These are phyloP conservation scores for Tetradesmus obliquus DNA, from an alignment of 139 green algal genomes.

Conservation along the genomic window DNA sequence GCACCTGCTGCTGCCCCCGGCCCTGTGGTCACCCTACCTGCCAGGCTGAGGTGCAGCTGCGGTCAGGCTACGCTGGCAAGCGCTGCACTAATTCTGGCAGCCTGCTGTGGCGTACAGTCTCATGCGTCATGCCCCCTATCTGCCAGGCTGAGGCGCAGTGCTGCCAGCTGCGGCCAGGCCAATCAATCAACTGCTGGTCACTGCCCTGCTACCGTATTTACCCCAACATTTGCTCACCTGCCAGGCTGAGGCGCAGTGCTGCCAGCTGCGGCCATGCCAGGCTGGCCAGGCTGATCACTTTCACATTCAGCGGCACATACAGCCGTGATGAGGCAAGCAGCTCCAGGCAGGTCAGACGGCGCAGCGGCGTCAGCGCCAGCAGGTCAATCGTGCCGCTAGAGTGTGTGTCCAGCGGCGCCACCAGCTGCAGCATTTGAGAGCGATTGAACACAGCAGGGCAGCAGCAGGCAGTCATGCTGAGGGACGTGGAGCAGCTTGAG, in stretches of 20 bases:
- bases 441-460: background rate
- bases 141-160: too few relatives aligned
- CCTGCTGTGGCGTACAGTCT: too few relatives aligned
- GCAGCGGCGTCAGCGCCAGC: background rate
- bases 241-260: background rate
- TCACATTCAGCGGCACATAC: background rate
- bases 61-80: background rate
- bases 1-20: too few relatives aligned
- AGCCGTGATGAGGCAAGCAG: background rate
- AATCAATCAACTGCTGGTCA: too few relatives aligned
- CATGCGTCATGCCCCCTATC: too few relatives aligned
- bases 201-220: background rate
- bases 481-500: background rate
- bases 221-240: too few relatives aligned
- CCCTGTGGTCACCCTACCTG: too few relatives aligned
- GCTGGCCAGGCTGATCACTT: background rate
- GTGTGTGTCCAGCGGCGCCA: background rate
- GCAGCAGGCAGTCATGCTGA: too few relatives aligned
- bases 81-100: too few relatives aligned
- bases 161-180: background rate
- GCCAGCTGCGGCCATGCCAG: conserved; percentile 6
- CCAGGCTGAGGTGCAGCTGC: background rate
- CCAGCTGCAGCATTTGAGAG: background rate
- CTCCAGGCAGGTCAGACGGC: background rate
- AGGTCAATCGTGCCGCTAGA: background rate